Evolutionary conservation across 306 rosid genomes (phyloP), one percentile per base, ranked within the genome.

Genomic region (Prunus davidiana): DNA sequence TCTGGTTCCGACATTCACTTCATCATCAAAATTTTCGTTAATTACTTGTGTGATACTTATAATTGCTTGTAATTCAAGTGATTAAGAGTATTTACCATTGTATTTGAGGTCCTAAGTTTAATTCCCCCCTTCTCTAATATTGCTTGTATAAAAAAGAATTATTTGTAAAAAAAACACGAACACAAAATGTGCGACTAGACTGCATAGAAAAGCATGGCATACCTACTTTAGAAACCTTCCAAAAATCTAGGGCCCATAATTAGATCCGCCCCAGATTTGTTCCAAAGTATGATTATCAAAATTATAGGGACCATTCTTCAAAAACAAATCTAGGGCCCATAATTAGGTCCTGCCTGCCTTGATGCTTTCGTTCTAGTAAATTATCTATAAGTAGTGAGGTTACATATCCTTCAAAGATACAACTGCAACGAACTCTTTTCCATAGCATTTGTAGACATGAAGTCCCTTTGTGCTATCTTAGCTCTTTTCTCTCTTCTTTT

Each of bases 361-460:
- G 25, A 12, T 12, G 16, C 12, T 5, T 57, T 22, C 16, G 4
- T 27, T 11, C 14, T 63, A 20, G 12, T 18, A 32, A 8, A 63
- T 71, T 32, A 1, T 32, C 51, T n/a, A 34, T 54, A 71, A 54
- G 32, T 54, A 71, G 4, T 3, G 3, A 19, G 16, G 12, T 19
- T 51, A 19, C 64, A 4, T n/a, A 52, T 19, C 63, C 13, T 32
- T 28, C 18, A 9, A 12, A 16, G 1, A 6, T 32, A 22, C n/a
- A 54, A 52, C 27, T 8, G 32, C 46, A 15, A 16, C 1, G 46
- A 71, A 41, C 2, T 15, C 41, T 13, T 57, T 71, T 19, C 6
- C 27, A 74, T 45, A 43, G 12, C 19, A 74, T 12, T 46, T 12
- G 64, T 18, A 49, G 50, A 15, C 49, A 80, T 80, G 75, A 74